Conservation (phyloP, 2,329 filamentous ascomycete species). For the Sporothrix luriei region DNA sequence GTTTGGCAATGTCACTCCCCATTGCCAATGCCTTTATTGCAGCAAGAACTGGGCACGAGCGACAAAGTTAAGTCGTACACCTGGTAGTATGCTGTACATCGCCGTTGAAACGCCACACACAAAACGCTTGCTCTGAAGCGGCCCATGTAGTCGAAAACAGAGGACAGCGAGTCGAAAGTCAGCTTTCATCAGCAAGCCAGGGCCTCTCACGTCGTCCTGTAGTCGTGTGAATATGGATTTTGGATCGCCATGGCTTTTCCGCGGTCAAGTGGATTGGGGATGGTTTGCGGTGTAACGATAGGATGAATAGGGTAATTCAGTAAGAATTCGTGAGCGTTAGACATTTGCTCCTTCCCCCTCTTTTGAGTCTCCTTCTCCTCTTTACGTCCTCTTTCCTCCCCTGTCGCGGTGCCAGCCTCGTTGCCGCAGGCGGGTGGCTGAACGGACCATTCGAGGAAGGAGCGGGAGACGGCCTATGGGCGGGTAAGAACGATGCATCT, state of each 20-base stretch:
- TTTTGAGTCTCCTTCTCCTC: background rate
- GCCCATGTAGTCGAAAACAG: no score
- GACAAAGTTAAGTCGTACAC: no score
- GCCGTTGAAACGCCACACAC: constrained; percentile 6
- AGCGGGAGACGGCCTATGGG: background rate
- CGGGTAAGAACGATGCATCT: background rate
- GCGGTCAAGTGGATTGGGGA: background rate
- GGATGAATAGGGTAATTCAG: background rate
- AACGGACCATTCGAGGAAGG: constrained; percentile 12
- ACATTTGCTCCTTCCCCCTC: constrained; percentile 9
- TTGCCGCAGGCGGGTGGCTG: constrained; percentile 23
- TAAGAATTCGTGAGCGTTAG: background rate
- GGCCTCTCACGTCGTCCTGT: no score
- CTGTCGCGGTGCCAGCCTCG: background rate
- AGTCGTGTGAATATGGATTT: background rate
- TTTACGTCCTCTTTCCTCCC: background rate
- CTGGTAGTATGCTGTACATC: background rate
- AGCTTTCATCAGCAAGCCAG: no score
- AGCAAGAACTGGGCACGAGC: background rate
- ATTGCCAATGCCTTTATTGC: constrained; percentile 7
- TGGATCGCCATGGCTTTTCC: constrained; percentile 8
- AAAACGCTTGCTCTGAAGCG: constrained; percentile 12
- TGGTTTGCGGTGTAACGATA: background rate
- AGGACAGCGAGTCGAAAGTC: no score
- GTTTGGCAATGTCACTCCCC: background rate